Evolutionary conservation across 1,284 basidiomycete genomes (phyloP).

Genomic region (Tranzscheliella williamsii): DNA sequence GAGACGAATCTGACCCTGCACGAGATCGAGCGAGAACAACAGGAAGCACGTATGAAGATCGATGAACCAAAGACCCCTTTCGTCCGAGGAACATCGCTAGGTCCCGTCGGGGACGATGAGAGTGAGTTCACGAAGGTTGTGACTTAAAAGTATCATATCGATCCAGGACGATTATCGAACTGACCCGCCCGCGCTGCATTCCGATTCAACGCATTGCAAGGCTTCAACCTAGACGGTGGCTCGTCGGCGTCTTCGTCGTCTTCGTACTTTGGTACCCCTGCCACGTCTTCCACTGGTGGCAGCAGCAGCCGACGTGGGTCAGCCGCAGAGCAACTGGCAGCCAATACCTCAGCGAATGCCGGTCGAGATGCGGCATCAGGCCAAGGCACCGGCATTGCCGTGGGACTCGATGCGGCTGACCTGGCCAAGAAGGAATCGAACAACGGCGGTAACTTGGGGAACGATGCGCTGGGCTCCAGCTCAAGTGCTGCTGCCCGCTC

Average conservation of each 20-base stretch:
- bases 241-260: not conserved
- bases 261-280: too few species aligned
- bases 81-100: constrained; percentile 46
- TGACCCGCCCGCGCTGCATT: too few species aligned
- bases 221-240: constrained; percentile 46
- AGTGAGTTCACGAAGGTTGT: too few species aligned
- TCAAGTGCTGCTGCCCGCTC: constrained; percentile 16
- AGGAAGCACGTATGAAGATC: constrained; percentile 58
- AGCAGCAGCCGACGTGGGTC: constrained; percentile 18
- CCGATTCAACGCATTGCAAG: constrained; percentile 4
- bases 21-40: constrained; percentile 54
- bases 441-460: not conserved
- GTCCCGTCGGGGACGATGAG: constrained; percentile 49
- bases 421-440: constrained; percentile 7
- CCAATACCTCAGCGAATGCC: constrained; percentile 55
- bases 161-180: too few species aligned
- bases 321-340: constrained; percentile 41
- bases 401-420: constrained; percentile 45
- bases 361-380: constrained; percentile 5
- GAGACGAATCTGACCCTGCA: constrained; percentile 57
- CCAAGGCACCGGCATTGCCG: constrained; percentile 20
- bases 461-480: constrained; percentile 1
- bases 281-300: too few species aligned
- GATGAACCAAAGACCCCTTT: constrained; percentile 61
- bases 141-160: too few species aligned